Evolutionary conservation across 1,284 basidiomycete genomes (phyloP), one percentile per base, ranked within the genome.

Genomic region (Boletus smithii): DNA sequence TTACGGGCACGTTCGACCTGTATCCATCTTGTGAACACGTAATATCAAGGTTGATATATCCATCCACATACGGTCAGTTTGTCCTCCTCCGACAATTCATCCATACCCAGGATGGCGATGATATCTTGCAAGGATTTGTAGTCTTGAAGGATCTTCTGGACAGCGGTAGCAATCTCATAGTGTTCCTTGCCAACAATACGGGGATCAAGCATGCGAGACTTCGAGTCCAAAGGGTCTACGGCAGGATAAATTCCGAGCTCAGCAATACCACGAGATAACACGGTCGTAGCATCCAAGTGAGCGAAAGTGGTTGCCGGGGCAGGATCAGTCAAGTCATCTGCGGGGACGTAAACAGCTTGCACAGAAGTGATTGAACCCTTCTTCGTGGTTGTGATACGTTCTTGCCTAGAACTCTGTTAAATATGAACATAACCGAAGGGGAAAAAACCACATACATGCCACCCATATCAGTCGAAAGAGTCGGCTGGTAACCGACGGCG

Each of bases 231-330:
- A 57, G 95, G 95, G 75, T 98, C 95, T 71, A 99, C 95, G 61
- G 95, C 95, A 57, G 95, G 95, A 81, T 98, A 99, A 75, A 99
- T 98, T 90, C 95, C 95, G 58, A 98, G 86, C 79, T 98, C 95
- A 69, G 95, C 95, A 76, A 99, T 98, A 76, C 88, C 84, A 84
- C 95, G 95, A 55, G 95, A 97, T 74, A 98, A 81, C 69, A 97
- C 94, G 67, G 95, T 98, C 61, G 95, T 98, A 63, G 95, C 95
- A 71, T 99, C 95, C 89, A 99, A 91, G 74, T 98, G 95, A 70
- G 95, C 95, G 76, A 98, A 98, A 67, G 95, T 98, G 57, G 95
- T 99, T 61, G 95, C 95, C 40, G 95, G 95, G 59, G 95, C 95
- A 63, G 95, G 95, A 80, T 98, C 95, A 66, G 95, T 99, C 91